These are phyloP conservation scores for Xylaria sp. DNA, from an alignment of 2,329 filamentous ascomycete species.

Conservation along the genomic window DNA sequence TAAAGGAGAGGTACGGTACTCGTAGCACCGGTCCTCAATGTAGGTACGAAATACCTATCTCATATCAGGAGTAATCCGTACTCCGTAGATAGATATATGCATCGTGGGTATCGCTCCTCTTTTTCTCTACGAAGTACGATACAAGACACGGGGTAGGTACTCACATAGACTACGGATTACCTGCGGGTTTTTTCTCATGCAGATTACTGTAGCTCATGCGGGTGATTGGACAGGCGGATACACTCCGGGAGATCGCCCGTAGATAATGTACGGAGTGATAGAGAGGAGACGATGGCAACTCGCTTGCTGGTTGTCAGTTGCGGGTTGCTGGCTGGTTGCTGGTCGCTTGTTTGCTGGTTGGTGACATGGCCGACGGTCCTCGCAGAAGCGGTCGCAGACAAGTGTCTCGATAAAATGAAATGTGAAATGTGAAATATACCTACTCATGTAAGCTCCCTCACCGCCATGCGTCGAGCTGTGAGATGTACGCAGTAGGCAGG, in stretches of 20 bases:
- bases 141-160: background rate
- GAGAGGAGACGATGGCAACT: conserved; percentile 8
- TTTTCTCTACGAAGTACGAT: conserved; percentile 2
- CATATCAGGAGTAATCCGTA: background rate
- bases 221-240: conserved; percentile 21
- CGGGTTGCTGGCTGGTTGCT: background rate
- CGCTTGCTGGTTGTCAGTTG: background rate
- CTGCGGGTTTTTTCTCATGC: conserved; percentile 3
- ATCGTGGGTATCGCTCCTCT: no score
- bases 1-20: no score
- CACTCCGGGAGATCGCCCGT: conserved; percentile 21
- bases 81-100: background rate
- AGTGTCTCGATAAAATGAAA: conserved; percentile 1
- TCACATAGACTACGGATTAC: background rate
- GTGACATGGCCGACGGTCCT: conserved; percentile 11
- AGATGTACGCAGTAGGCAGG: background rate
- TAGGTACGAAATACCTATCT: background rate
- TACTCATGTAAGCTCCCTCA: conserved; percentile 14
- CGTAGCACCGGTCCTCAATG: background rate
- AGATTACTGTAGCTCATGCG: conserved; percentile 11
- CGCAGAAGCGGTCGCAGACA: conserved; percentile 1
- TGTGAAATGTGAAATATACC: background rate
- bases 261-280: conserved; percentile 8
- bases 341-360: conserved; percentile 6
- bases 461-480: conserved; percentile 17